A percentile compares a stretch with the other conserved stretches of the same genome.
These are phyloP conservation scores for Hamigera avellanea DNA, from an alignment of 495 filamentous ascomycete species.

Conservation along the genomic window DNA sequence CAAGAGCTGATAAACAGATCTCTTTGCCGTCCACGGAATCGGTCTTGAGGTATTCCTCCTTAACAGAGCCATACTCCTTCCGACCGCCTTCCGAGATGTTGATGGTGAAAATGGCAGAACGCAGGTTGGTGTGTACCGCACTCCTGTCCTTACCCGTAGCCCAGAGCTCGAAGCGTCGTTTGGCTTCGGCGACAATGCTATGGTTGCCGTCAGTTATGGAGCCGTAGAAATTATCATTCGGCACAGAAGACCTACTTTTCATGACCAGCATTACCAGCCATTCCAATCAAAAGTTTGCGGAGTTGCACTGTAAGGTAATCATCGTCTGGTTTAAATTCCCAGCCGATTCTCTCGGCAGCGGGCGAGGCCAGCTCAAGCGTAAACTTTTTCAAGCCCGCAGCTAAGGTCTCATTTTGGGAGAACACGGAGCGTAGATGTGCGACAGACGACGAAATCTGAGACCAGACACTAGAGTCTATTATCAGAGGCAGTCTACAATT, in stretches of 20 bases:
- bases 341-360: slow-evolving; percentile 69
- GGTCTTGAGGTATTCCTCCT: slow-evolving; percentile 70
- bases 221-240: neutral
- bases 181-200: slow-evolving; percentile 58
- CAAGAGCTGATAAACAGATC: slow-evolving; percentile 64
- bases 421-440: slow-evolving; percentile 54
- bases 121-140: slow-evolving; percentile 70
- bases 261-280: slow-evolving; percentile 65
- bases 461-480: slow-evolving; percentile 52
- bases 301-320: slow-evolving; percentile 73
- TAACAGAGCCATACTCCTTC: slow-evolving; percentile 58
- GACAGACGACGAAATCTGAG: slow-evolving; percentile 63
- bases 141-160: slow-evolving; percentile 48
- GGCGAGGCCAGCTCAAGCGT: slow-evolving; percentile 56
- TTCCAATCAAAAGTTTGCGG: slow-evolving; percentile 63
- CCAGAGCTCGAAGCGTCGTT: slow-evolving; percentile 65
- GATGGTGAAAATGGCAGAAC: slow-evolving; percentile 66
- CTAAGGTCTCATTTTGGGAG: slow-evolving; percentile 41
- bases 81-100: slow-evolving; percentile 58
- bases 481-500: slow-evolving; percentile 10
- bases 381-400: slow-evolving; percentile 62
- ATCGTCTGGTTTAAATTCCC: slow-evolving; percentile 65
- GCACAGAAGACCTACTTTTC: slow-evolving; percentile 40
- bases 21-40: slow-evolving; percentile 84
- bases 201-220: slow-evolving; percentile 11